These are phyloP conservation scores for Fonsecaea monophora DNA, from an alignment of 2,329 filamentous ascomycete genomes.

Conservation along the genomic window DNA sequence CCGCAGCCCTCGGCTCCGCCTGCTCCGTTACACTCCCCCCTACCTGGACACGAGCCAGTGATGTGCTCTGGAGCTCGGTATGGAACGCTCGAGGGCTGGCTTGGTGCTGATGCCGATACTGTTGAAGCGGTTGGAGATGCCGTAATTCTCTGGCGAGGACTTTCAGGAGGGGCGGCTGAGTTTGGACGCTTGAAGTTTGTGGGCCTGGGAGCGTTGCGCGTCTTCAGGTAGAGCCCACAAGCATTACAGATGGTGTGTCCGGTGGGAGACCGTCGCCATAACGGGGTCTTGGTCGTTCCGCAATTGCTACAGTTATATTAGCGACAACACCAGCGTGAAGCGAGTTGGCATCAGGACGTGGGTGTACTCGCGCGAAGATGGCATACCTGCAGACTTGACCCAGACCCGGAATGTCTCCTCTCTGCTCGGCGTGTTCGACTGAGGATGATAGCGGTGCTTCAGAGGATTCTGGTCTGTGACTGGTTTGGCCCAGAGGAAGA, in stretches of 20 bases:
- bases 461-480: conserved; percentile 20
- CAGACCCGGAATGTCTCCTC: conserved; percentile 31
- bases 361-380: conserved; percentile 29
- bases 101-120: conserved; percentile 45
- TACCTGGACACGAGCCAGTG: conserved; percentile 90
- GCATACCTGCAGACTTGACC: conserved; percentile 42
- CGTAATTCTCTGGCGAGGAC: conserved; percentile 27
- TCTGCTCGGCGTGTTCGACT: conserved; percentile 25
- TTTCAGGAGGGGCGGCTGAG: conserved; percentile 43
- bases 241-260: conserved; percentile 98
- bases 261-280: conserved; percentile 92
- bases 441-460: conserved; percentile 12
- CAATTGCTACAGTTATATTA: conserved; percentile 74
- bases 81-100: conserved; percentile 27
- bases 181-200: conserved; percentile 83
- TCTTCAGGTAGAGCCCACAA: conserved; percentile 92
- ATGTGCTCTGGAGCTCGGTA: conserved; percentile 46
- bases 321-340: neutral
- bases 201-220: conserved; percentile 86
- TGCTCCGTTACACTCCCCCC: conserved; percentile 93
- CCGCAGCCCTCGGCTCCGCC: conserved; percentile 94
- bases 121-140: conserved; percentile 36
- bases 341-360: conserved; percentile 45
- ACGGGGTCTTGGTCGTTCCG: conserved; percentile 86
- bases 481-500: conserved; percentile 18